These are phyloP conservation scores for Vitis hybrid DNA, from an alignment of 177 flowering plant species.

Conservation along the genomic window DNA sequence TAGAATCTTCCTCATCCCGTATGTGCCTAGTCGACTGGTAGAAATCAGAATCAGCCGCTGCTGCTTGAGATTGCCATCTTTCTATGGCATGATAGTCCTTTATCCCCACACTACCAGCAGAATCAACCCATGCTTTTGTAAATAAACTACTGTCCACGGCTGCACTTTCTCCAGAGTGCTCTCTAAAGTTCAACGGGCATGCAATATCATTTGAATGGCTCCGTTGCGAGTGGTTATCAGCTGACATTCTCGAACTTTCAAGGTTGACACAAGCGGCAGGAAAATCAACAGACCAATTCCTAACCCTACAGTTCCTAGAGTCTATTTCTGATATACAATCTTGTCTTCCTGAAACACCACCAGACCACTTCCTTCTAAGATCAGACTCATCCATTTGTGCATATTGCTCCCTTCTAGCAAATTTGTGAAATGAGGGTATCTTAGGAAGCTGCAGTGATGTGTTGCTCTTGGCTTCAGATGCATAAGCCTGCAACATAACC, in stretches of 20 bases:
- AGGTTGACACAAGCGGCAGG: slow-evolving; percentile 80
- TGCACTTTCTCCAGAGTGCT: slow-evolving; percentile 93
- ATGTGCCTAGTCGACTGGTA: slow-evolving; percentile 34
- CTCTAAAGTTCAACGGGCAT: slow-evolving; percentile 56
- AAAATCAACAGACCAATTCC: slow-evolving; percentile 97
- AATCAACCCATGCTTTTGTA: slow-evolving; percentile 94
- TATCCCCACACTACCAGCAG: slow-evolving; percentile 72
- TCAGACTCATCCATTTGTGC: slow-evolving; percentile 82
- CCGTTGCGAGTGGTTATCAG: slow-evolving; percentile 70
- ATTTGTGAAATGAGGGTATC: slow-evolving; percentile 98
- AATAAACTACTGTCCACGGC: slow-evolving; percentile 68
- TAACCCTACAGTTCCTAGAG: slow-evolving; percentile 91
- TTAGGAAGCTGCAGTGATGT: slow-evolving; percentile 76
- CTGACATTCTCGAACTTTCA: slow-evolving; percentile 65
- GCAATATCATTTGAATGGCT: slow-evolving; percentile 77
- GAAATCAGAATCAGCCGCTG: slow-evolving; percentile 73
- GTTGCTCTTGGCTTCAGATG: slow-evolving; percentile 64
- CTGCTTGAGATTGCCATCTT: slow-evolving; percentile 97
- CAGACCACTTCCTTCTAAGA: slow-evolving; percentile 63
- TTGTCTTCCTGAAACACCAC: slow-evolving; percentile 74
- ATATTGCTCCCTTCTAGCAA: slow-evolving; percentile 91
- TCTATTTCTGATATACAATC: slow-evolving; percentile 94
- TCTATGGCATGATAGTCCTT: slow-evolving; percentile 93
- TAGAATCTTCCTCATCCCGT: slow-evolving; percentile 87
- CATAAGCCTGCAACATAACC: slow-evolving; percentile 72